Conservation (phyloP, 2,329 filamentous ascomycete genomes). For the Claviceps africana region DNA sequence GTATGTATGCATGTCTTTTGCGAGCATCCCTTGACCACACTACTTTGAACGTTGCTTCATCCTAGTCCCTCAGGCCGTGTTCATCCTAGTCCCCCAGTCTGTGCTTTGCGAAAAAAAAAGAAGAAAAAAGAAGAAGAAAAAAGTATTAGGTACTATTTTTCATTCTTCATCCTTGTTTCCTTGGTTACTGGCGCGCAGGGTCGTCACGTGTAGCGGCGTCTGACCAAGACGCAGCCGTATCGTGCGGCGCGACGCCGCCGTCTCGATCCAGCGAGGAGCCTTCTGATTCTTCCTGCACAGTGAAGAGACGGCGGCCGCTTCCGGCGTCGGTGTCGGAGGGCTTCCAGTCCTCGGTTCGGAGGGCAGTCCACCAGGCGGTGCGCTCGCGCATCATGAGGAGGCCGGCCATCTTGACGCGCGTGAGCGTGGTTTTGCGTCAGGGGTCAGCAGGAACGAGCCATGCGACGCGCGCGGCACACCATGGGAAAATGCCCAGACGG, state of each 20-base stretch:
- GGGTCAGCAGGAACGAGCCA: too few species aligned
- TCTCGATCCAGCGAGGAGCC: background rate
- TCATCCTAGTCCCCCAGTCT: too few species aligned
- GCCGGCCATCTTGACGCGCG: background rate
- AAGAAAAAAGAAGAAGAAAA: too few species aligned
- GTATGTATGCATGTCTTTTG: too few species aligned
- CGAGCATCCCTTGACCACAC: too few species aligned
- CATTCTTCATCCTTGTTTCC: background rate
- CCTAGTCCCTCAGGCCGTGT: too few species aligned
- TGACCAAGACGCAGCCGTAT: background rate
- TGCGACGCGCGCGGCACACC: too few species aligned
- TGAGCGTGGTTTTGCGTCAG: too few species aligned
- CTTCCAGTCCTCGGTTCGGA: background rate
- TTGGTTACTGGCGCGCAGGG: background rate
- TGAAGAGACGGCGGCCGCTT: background rate
- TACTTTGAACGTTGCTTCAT: too few species aligned
- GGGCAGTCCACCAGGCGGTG: background rate
- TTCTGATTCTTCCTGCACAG: background rate
- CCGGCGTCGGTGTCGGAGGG: background rate
- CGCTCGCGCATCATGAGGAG: background rate
- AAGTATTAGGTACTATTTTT: background rate
- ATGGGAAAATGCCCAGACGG: too few species aligned
- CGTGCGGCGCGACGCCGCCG: too few species aligned
- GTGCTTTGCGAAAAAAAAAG: too few species aligned
- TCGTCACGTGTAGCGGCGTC: background rate